Conservation (phyloP, 768 basidiomycete species). For the Pluteus cervinus region DNA sequence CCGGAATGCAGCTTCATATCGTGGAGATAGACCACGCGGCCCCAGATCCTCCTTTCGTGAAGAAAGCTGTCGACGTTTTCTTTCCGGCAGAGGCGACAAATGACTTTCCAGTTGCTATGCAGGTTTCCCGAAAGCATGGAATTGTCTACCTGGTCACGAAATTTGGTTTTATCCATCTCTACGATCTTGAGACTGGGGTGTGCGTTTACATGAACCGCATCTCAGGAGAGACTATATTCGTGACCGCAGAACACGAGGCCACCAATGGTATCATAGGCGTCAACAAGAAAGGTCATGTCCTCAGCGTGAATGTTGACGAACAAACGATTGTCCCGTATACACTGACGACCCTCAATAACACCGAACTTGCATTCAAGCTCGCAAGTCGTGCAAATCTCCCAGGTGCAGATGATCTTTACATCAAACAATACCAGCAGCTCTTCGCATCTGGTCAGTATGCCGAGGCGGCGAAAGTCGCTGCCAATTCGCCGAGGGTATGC, state of each 20-base stretch:
- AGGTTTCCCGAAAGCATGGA: conserved; percentile 95
- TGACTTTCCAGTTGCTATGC: conserved; percentile 99
- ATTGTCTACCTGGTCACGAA: conserved; percentile 98
- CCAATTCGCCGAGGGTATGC: conserved; percentile 86
- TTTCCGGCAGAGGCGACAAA: conserved; percentile 98
- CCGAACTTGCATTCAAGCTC: conserved; percentile 96
- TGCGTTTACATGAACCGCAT: conserved; percentile 99
- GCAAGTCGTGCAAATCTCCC: conserved; percentile 95
- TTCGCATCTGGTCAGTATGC: conserved; percentile 85
- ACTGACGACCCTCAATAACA: conserved; percentile 89
- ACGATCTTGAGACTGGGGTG: conserved; percentile 94
- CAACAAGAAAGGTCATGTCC: conserved; percentile 98
- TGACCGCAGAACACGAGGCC: conserved; percentile 93
- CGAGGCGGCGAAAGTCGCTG: conserved; percentile 96
- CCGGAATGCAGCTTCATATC: conserved; percentile 72
- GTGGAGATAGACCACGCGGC: conserved; percentile 97
- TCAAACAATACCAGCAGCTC: conserved; percentile 88
- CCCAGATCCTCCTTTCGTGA: conserved; percentile 87
- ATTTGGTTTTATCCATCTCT: conserved; percentile 98
- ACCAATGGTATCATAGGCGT: conserved; percentile 96
- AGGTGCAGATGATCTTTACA: conserved; percentile 94
- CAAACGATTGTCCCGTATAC: conserved; percentile 95
- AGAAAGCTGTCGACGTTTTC: conserved; percentile 98
- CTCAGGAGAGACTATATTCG: conserved; percentile 98
- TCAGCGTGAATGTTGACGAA: conserved; percentile 96